Conservation (phyloP, 129 eudicot species). For the Kitagawia praeruptora region DNA sequence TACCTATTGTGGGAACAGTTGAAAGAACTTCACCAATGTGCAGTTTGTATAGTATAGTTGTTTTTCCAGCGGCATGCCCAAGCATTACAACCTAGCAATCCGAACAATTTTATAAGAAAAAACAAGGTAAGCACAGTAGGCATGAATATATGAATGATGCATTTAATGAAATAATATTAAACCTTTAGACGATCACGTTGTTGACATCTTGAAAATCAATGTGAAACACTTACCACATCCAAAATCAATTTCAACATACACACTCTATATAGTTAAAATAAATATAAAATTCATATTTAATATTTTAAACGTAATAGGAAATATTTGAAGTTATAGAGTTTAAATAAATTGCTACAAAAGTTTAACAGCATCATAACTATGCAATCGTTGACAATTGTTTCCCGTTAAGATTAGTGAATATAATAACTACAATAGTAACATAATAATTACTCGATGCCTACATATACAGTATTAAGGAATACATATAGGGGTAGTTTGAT, state of each 20-base stretch:
- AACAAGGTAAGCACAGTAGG: background rate
- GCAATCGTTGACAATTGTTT: background rate
- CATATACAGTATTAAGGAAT: too few relatives aligned
- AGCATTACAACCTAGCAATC: conserved; percentile 91
- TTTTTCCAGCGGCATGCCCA: conserved; percentile 97
- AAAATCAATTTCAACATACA: background rate
- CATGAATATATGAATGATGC: background rate
- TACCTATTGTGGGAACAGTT: conserved; percentile 97
- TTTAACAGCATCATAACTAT: background rate
- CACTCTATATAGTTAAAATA: background rate
- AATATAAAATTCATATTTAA: background rate
- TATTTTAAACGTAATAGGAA: background rate
- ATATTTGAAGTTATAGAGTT: background rate
- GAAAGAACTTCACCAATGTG: conserved; percentile 98
- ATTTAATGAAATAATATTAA: background rate
- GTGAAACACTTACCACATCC: background rate
- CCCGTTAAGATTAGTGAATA: too few relatives aligned
- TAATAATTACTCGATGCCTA: background rate
- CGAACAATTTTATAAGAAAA: background rate
- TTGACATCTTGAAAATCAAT: background rate
- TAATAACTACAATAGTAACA: background rate
- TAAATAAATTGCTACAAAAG: background rate
- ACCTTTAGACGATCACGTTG: background rate
- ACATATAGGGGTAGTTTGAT: too few relatives aligned
- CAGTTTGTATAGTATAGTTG: conserved; percentile 92